Evolutionary conservation across 2,329 filamentous ascomycete species (phyloP), one percentile per base, ranked within the genome.

Genomic region (Acarospora socialis): DNA sequence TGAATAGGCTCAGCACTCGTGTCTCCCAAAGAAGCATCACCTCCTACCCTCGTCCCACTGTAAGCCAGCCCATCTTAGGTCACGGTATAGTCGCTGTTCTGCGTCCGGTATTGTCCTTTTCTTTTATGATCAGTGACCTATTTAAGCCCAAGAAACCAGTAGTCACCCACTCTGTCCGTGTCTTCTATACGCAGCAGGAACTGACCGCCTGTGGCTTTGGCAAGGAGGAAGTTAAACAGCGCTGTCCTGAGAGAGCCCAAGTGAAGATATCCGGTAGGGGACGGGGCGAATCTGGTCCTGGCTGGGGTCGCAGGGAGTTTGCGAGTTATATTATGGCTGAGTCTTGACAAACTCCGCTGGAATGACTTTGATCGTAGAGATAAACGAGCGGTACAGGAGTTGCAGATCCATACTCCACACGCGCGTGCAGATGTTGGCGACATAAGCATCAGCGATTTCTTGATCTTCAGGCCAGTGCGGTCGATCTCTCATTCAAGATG

Each of bases 121-220:
- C 81, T 90, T 57, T 40, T 42, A 21, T 32, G 34, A 43, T 60
- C 41, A 63, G 53, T 43, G 30, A 23, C 19, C 24, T 35, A 14
- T 22, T 16, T 9, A 16, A 17, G 26, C n/a, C 19, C 19, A 7
- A 18, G 20, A 32, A 8, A 17, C 7, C 13, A 34, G 12, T 21
- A 13, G 33, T 23, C 13, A 45, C 65, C 43, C 56, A 84, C 81
- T 66, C 82, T 81, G 56, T 95, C 90, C 4, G 90, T 98, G 53
- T 98, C 90, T 60, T 98, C 90, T 41, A 98, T 75, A 7, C 90
- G 74, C 30, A 98, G 60, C 7, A 98, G 58, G 47, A 98, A 98
- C 52, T 92, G 79, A 5, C 90, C 90, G 4, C 79, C 77, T 0
- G 90, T 93, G 3, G 78, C 73, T 47, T 77, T 81, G 0, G 90